Conservation (phyloP, 2,329 filamentous ascomycete species). For the Canariomyces notabilis region DNA sequence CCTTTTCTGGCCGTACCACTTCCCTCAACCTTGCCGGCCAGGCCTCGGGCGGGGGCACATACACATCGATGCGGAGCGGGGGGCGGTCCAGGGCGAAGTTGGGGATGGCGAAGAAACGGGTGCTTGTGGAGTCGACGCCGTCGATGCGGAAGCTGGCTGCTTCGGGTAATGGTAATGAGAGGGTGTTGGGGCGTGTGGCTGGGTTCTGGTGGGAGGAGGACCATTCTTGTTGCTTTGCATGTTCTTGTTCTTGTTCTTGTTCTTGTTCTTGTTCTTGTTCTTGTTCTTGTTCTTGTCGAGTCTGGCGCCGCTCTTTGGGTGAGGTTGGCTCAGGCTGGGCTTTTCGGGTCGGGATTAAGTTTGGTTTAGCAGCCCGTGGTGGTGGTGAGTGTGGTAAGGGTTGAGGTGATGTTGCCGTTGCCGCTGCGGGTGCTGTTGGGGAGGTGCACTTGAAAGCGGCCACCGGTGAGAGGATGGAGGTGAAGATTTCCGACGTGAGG, state of each 20-base stretch:
- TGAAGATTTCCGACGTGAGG: conserved; percentile 19
- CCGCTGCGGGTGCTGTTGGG: background rate
- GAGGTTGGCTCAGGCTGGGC: background rate
- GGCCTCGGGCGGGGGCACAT: conserved; percentile 17
- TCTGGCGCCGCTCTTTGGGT: too few species aligned
- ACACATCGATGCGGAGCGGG: conserved; percentile 21
- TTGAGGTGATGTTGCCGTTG: background rate
- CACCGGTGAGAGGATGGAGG: conserved; percentile 20
- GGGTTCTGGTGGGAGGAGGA: conserved; percentile 9
- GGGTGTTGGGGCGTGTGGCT: conserved; percentile 13
- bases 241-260: background rate
- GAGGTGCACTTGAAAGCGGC: conserved; percentile 16
- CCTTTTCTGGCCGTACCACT: conserved; percentile 11
- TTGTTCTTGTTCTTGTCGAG: background rate
- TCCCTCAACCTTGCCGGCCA: conserved; percentile 8
- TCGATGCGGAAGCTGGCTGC: conserved; percentile 17
- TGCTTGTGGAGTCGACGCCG: conserved; percentile 16
- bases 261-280: background rate
- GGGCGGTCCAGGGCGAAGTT: conserved; percentile 16
- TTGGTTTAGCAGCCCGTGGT: background rate
- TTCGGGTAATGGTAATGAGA: background rate
- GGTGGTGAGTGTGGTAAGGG: background rate
- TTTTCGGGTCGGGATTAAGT: background rate
- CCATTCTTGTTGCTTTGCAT: conserved; percentile 1
- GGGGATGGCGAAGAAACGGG: conserved; percentile 17